These are phyloP conservation scores for Tubosaeta sp. DNA, from an alignment of 768 basidiomycete species.

Conservation along the genomic window DNA sequence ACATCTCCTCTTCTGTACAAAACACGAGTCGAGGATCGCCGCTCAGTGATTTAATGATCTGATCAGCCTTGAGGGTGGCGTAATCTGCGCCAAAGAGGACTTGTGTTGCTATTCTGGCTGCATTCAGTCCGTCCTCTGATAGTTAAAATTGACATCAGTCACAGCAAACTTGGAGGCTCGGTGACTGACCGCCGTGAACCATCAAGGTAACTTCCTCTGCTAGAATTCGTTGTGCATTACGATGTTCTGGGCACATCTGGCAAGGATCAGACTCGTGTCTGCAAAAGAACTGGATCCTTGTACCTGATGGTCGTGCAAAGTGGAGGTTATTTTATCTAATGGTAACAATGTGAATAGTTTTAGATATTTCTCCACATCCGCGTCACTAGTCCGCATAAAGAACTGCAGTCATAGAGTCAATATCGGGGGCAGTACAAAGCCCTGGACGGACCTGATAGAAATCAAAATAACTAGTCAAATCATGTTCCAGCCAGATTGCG, in stretches of 20 bases:
- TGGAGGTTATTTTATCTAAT: conserved; percentile 47
- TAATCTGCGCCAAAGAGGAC: conserved; percentile 41
- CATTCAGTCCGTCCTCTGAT: conserved; percentile 37
- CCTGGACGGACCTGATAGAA: conserved; percentile 79
- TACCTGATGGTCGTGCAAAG: conserved; percentile 61
- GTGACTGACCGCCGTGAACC: conserved; percentile 50
- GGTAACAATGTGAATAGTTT: conserved; percentile 80
- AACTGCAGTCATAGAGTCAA: conserved; percentile 50
- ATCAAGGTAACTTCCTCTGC: conserved; percentile 59
- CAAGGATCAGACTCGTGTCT: neutral
- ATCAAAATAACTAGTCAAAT: conserved; percentile 80
- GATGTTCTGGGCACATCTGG: conserved; percentile 32
- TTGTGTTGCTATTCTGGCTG: conserved; percentile 42
- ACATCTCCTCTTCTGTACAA: conserved; percentile 46
- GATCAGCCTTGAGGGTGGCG: conserved; percentile 45
- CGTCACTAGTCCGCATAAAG: conserved; percentile 78
- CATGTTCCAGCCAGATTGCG: conserved; percentile 83
- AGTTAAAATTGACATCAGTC: conserved; percentile 1
- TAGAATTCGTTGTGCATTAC: conserved; percentile 47
- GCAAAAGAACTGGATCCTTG: neutral
- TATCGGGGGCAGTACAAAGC: neutral
- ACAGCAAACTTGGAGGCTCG: neutral
- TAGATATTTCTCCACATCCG: conserved; percentile 75
- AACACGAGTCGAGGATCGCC: conserved; percentile 64
- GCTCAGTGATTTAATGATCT: conserved; percentile 57